These are phyloP conservation scores for Cylindrodendrum hubeiense DNA, from an alignment of 2,329 filamentous ascomycete species.

Conservation along the genomic window DNA sequence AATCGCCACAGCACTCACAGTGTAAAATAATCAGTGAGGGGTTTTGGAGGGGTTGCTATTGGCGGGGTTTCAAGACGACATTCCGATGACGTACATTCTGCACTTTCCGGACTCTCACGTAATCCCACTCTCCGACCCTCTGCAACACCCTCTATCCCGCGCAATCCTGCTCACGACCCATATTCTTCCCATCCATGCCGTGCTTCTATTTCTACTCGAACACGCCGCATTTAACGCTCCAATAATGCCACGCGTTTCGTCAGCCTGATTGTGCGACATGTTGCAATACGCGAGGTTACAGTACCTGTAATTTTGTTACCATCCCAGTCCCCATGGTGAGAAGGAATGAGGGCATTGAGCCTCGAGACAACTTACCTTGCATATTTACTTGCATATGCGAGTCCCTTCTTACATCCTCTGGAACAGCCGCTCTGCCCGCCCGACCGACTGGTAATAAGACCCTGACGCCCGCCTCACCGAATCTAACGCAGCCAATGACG, in stretches of 20 bases:
- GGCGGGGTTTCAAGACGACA: background rate
- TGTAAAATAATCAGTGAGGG: background rate
- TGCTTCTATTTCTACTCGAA: background rate
- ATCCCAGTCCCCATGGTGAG: background rate
- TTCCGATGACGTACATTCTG: background rate
- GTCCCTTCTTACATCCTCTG: background rate
- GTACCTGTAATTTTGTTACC: background rate
- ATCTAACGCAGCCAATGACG: background rate
- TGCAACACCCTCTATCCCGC: background rate
- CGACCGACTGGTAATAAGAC: background rate
- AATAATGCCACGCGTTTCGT: background rate
- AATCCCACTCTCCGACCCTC: background rate
- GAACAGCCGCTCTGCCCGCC: background rate
- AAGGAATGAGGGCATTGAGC: background rate
- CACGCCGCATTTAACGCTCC: background rate
- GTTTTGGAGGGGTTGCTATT: background rate
- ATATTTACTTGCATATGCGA: background rate
- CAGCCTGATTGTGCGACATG: background rate
- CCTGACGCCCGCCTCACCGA: background rate
- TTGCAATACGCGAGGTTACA: background rate
- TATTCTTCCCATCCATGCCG: background rate
- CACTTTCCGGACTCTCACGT: background rate
- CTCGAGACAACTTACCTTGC: background rate
- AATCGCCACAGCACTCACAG: background rate
- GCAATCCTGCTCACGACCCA: conserved; percentile 6